These are phyloP conservation scores for Curvularia eragrostidis DNA, from an alignment of 2,329 filamentous ascomycete species.

Conservation along the genomic window DNA sequence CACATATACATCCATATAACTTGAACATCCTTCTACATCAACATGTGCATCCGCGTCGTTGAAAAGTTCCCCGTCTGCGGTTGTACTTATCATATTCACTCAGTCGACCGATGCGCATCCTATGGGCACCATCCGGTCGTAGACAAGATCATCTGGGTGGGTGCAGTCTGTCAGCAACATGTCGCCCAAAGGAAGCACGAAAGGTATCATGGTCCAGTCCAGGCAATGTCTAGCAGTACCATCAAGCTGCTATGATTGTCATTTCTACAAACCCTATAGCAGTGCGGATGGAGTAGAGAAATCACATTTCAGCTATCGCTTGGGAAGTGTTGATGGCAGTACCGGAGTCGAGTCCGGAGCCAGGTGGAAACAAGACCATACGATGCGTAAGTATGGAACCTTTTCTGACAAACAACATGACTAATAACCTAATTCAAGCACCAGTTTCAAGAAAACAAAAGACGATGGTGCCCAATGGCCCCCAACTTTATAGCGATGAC, in stretches of 20 bases:
- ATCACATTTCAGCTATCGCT: not conserved
- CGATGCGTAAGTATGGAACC: not conserved
- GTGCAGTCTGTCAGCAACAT: constrained; percentile 36
- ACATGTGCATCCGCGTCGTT: constrained; percentile 47
- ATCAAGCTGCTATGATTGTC: not conserved
- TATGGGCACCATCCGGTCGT: constrained; percentile 41
- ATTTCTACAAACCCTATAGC: not conserved
- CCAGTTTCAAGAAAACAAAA: not conserved
- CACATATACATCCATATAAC: not conserved
- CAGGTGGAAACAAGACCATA: not conserved
- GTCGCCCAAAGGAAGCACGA: not conserved
- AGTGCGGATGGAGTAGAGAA: not conserved
- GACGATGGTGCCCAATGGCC: not conserved
- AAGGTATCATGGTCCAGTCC: not conserved
- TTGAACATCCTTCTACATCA: constrained; percentile 3
- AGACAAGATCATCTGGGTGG: constrained; percentile 43
- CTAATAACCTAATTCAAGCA: not conserved
- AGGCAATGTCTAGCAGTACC: not conserved
- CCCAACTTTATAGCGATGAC: not conserved
- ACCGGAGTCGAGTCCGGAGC: not conserved
- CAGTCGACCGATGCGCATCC: constrained; percentile 45
- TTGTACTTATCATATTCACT: constrained; percentile 47
- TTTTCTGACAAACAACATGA: not conserved
- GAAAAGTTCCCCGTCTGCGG: constrained; percentile 49
- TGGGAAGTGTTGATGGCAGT: not conserved